Evolutionary conservation across 2,329 filamentous ascomycete genomes (phyloP).

Genomic region (Stylonectria norvegica): DNA sequence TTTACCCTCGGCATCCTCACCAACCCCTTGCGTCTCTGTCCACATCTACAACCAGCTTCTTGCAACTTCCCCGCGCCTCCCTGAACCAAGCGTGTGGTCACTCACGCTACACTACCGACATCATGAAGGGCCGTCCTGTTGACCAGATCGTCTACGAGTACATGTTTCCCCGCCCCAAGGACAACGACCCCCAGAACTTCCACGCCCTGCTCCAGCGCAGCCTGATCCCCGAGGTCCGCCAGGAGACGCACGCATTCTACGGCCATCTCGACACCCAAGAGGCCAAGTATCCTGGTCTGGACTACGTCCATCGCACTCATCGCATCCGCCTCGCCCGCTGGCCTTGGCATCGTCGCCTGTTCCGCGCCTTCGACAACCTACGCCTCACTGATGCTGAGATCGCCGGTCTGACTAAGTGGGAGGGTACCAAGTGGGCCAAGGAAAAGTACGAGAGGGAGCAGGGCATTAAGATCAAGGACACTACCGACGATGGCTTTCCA

Average conservation of each 20-base stretch:
- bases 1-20: not conserved
- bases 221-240: slow-evolving; percentile 73
- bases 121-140: slow-evolving; percentile 69
- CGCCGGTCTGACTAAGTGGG: slow-evolving; percentile 71
- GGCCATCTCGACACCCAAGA: slow-evolving; percentile 75
- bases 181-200: slow-evolving; percentile 69
- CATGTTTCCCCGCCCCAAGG: slow-evolving; percentile 67
- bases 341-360: slow-evolving; percentile 72
- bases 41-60: not conserved
- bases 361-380: slow-evolving; percentile 70
- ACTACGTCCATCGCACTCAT: slow-evolving; percentile 71
- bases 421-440: slow-evolving; percentile 79
- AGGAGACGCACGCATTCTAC: slow-evolving; percentile 75
- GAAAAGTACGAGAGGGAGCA: slow-evolving; percentile 76
- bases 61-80: slow-evolving; percentile 3
- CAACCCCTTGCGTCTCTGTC: not conserved
- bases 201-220: slow-evolving; percentile 65
- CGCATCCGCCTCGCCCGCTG: slow-evolving; percentile 75
- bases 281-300: slow-evolving; percentile 76
- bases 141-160: slow-evolving; percentile 71
- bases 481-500: slow-evolving; percentile 64
- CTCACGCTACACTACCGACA: slow-evolving; percentile 19
- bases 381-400: slow-evolving; percentile 69
- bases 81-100: not conserved
- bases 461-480: slow-evolving; percentile 66